Evolutionary conservation across 768 basidiomycete genomes (phyloP).

Genomic region (Leccinum ochraceum): DNA sequence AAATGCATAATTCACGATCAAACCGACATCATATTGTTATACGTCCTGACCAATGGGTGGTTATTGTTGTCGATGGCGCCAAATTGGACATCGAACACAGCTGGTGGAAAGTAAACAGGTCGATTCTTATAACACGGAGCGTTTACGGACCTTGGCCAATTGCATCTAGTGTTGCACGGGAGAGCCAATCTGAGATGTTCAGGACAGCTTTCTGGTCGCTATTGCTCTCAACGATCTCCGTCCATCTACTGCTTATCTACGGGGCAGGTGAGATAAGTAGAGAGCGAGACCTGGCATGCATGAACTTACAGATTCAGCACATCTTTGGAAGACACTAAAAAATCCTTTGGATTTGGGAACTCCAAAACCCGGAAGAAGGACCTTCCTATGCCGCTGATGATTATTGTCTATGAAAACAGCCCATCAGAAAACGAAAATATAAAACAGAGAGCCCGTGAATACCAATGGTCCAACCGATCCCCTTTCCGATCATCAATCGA

Average conservation of each 20-base stretch:
- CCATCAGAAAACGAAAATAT: background rate
- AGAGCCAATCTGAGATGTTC: background rate
- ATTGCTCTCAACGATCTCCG: background rate
- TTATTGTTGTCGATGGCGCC: constrained; percentile 18
- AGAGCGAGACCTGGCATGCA: background rate
- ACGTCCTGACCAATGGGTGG: constrained; percentile 14
- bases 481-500: background rate
- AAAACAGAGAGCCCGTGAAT: background rate
- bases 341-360: constrained; percentile 49
- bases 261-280: background rate
- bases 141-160: constrained; percentile 45
- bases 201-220: background rate
- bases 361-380: constrained; percentile 59
- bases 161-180: constrained; percentile 22
- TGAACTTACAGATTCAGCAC: constrained; percentile 25
- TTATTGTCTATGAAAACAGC: constrained; percentile 30
- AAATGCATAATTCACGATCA: constrained; percentile 5
- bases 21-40: constrained; percentile 16
- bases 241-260: background rate
- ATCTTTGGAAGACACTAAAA: constrained; percentile 48
- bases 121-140: background rate
- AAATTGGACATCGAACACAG: constrained; percentile 48
- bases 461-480: background rate
- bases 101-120: background rate
- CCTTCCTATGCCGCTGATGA: constrained; percentile 55